A percentile compares a stretch with the other conserved stretches of the same genome.
phyloP scores from a whole-genome alignment of 106 monocot genomes.

The Triglochin maritima region DNA sequence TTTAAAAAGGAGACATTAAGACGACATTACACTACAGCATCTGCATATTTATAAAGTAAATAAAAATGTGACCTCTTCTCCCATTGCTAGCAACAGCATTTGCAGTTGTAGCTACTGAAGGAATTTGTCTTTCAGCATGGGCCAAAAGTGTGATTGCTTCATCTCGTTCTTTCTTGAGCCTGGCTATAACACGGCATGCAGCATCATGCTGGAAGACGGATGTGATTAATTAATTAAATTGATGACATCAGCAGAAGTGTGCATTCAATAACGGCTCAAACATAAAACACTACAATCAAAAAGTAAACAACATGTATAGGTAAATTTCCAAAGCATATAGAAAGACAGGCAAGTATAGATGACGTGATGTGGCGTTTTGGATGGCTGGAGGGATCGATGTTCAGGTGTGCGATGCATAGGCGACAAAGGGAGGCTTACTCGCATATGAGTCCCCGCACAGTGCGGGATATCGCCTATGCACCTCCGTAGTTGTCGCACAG shows the following conservation, averaged over 20 bases:
- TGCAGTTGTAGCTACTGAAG: conserved; percentile 23
- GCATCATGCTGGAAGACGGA: conserved; percentile 71
- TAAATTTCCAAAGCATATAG: too few relatives aligned
- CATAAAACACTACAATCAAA: too few relatives aligned
- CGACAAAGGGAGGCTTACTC: too few relatives aligned
- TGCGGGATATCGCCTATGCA: too few relatives aligned
- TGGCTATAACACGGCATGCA: conserved; percentile 95
- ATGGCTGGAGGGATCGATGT: too few relatives aligned
- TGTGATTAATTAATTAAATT: background rate
- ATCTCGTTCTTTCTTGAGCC: conserved; percentile 92
- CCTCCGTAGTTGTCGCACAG: too few relatives aligned
- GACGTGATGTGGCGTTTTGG: too few relatives aligned
- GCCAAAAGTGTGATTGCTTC: conserved; percentile 69
- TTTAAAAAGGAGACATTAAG: background rate
- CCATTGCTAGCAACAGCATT: conserved; percentile 47
- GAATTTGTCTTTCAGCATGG: conserved; percentile 85
- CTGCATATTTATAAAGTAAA: background rate
- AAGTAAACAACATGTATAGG: too few relatives aligned
- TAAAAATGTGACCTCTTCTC: conserved; percentile 42
- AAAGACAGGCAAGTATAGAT: too few relatives aligned
- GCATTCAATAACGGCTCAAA: background rate
- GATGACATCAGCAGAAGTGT: background rate
- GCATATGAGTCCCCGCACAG: too few relatives aligned
- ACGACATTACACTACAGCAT: background rate
- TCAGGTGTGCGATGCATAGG: too few relatives aligned